Base-by-base conservation (phyloP, 2,329 filamentous ascomycete genomes). In the Talaromyces sp. region DNA sequence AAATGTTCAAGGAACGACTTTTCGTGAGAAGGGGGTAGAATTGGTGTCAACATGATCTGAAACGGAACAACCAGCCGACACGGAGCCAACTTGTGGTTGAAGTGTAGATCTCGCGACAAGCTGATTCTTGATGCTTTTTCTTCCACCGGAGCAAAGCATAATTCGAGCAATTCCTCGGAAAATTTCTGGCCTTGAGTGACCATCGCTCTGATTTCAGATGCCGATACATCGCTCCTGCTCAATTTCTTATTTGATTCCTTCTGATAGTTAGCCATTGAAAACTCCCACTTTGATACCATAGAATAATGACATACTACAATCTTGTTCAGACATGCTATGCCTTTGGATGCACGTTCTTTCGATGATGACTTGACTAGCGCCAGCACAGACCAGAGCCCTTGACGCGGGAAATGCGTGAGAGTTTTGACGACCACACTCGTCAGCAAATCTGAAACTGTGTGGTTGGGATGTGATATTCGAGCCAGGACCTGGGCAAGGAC, bases 401-500 rank as follows among this genome's bases (percentile, higher is more conserved):
- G 94, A 62, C 90, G 91, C 0, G 94, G 93, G 73, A 97, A 90
- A n/a, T 86, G 81, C 48, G 86, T 83, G 9, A 96, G 88, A n/a
- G 97, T 91, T 71, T 90, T 93, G 62, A 88, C 79, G 59, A 99
- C 92, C 65, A 97, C 93, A 35, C 83, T 82, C 57, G 88, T 85
- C 7, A 99, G 78, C 10, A 90, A 80, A 61, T 88, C 85, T 75
- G 91, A 95, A 1, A 96, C 91, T 1, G 86, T 84, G 3, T 75
- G 75, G 71, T 96, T 90, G 0, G 88, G 86, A 75, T 99, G 94
- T 52, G 90, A 90, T 68, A 99, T 97, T 32, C 94, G 88, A n/a
- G 93, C 94, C 60, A 99, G 90, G 63, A 99, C 89, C 74, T 99
- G 94, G 5, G 94, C 90, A 48, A 99, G 80, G 6, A 93, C 86